Evolutionary conservation across 73 alveolate genomes (phyloP).

Genomic region (Paramecium sonneborni): DNA sequence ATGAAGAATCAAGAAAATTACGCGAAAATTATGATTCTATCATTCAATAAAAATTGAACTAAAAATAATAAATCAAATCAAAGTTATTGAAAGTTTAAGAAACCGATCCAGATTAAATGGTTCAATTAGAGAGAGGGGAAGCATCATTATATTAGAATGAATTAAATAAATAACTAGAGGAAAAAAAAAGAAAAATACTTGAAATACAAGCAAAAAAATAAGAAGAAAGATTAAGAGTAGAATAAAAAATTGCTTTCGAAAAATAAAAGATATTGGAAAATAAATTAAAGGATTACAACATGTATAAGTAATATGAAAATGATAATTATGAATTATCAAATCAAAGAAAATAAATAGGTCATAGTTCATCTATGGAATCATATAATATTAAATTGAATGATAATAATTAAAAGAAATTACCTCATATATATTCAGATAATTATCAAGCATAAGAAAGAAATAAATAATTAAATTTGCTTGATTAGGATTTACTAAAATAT

Average conservation of each 20-base stretch:
- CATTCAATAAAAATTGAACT: background rate
- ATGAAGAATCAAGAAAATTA: background rate
- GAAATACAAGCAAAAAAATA: background rate
- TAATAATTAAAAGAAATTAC: background rate
- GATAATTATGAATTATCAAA: background rate
- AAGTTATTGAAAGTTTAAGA: background rate
- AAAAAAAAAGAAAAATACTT: background rate
- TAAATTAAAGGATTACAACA: background rate
- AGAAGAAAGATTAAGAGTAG: conserved; percentile 34
- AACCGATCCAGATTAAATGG: background rate
- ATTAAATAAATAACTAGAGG: background rate
- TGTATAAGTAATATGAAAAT: conserved; percentile 1
- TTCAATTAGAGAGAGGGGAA: background rate
- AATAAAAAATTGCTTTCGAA: conserved; percentile 26
- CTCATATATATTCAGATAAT: conserved; percentile 39
- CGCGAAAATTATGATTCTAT: background rate
- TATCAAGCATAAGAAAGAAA: background rate
- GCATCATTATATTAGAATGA: background rate
- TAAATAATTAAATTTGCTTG: background rate
- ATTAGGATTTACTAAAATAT: background rate
- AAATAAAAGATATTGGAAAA: conserved; percentile 22
- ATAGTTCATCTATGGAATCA: background rate
- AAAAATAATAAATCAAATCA: background rate
- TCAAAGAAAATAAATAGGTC: background rate
- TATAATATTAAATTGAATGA: background rate